Base-by-base conservation (phyloP, 2,329 filamentous ascomycete species). In the Venturia nashicola region DNA sequence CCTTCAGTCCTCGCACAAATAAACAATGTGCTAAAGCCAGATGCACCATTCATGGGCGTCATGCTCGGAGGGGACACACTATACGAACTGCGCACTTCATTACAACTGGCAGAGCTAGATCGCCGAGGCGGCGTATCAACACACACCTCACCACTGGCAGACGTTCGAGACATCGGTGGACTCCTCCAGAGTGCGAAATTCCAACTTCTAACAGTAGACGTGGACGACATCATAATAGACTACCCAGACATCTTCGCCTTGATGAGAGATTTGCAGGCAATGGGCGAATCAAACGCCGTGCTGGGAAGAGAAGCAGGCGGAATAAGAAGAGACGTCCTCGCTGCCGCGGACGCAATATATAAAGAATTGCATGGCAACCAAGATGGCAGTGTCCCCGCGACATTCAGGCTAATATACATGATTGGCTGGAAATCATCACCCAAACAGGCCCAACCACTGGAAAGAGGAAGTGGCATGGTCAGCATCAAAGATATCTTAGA, bases 11-110 rank as follows among this genome's bases (percentile, higher is more conserved):
- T 99, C 2, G 81, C 86, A 1, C 90, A 96, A 72, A 88, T 97
- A 72, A 96, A 96, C 78, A 83, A 84, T 68, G 79, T 95, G 42
- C 82, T 99, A 34, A 96, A 95, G 75, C 91, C 93, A 0, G 94
- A 99, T 74, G 83, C 84, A 64, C 91, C 95, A 1, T 96, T 99
- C 72, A 86, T 99, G 59, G 93, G 89, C 16, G 93, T 93, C 68
- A 99, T 99, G 92, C 87, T 96, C 66, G 94, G 94, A 64, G 94
- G 94, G 0, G 94, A 99, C 74, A 93, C 90, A 8, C 81, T 99
- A 0, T 99, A 88, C 72, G 94, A 99, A 79, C 82, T 99, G 63
- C 89, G 94, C 42, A 96, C 93, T 0, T 94, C 91, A 42, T 80
- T 99, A 16, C 94, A 99, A 76, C 82, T 99, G 2, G 93, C 94